Evolutionary conservation across 2,329 filamentous ascomycete genomes (phyloP).

Genomic region (Cytospora chrysosperma): DNA sequence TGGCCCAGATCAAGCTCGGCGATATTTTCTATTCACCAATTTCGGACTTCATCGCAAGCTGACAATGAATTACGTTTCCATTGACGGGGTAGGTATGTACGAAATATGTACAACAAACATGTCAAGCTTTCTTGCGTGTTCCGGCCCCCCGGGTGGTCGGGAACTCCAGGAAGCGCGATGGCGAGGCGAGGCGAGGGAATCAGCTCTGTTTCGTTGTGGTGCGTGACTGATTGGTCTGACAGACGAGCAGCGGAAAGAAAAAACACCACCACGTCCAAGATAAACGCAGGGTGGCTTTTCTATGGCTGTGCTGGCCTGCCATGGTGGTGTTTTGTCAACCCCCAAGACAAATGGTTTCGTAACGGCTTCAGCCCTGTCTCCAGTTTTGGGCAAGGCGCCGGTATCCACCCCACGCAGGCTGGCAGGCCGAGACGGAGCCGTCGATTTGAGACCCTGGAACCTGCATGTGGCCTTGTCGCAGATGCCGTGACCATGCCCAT

Average conservation of each 20-base stretch:
- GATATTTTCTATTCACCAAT: neutral
- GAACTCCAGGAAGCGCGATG: constrained; percentile 2
- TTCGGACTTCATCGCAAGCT: neutral
- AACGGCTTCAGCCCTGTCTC: constrained; percentile 26
- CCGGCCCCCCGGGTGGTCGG: neutral
- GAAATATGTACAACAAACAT: no score
- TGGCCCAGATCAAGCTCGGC: neutral
- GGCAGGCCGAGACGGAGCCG: constrained; percentile 10
- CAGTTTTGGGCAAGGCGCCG: constrained; percentile 4
- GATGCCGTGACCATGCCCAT: neutral
- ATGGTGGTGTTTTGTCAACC: constrained; percentile 21
- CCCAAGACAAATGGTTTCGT: constrained; percentile 26
- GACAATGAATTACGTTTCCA: neutral
- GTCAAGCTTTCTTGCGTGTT: neutral
- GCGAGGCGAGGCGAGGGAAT: neutral
- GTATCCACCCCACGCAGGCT: constrained; percentile 3
- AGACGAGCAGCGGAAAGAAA: neutral
- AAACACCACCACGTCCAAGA: no score
- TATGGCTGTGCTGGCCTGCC: constrained; percentile 2
- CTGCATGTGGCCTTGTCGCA: neutral
- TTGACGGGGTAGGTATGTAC: neutral
- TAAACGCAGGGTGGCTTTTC: constrained; percentile 15
- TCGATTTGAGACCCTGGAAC: constrained; percentile 11
- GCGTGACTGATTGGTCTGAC: constrained; percentile 14
- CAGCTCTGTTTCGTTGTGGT: constrained; percentile 1